Base-by-base conservation (phyloP, 2,329 filamentous ascomycete species). In the Fusarium nodosum region DNA sequence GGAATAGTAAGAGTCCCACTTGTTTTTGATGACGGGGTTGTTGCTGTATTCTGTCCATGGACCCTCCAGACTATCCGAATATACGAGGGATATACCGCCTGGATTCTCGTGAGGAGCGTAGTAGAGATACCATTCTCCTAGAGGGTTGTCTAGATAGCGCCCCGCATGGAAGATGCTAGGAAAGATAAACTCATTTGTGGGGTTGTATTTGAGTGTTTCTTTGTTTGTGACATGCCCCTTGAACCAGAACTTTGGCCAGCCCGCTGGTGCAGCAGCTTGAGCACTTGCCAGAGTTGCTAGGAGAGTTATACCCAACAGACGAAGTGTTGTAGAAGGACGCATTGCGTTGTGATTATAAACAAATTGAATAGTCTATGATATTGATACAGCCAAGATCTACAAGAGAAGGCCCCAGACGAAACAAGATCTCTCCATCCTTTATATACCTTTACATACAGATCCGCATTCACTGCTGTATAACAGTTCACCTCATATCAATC, bases 71-170 rank as follows among this genome's bases (percentile, higher is more conserved):
- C 34, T 57, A 22, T 73, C 66, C 8, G 73, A 61, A 52, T 74
- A 75, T 7, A 69, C 58, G 1, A 75, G 50, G 0, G 68, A 73
- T 31, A 75, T 71, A 4, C 73, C 73, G 0, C 73, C 73, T 0
- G 73, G 73, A 22, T 74, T 67, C 1, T 75, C 73, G 44, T 75
- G 73, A 1, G 73, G 73, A 33, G 73, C 73, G n/a, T 75, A 75
- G 67, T 75, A 75, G 2, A 75, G 44, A 31, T 75, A 74, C 73
- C 73, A 75, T 33, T 75, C 68, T 6, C 56, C 73, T 0, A 72
- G 62, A 9, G 73, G 70, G 0, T 64, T 30, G 0, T 69, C 48
- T 2, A 75, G 39, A 18, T 73, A 66, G 3, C 47, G 22, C 15
- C 72, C 69, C 3, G 73, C 73, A 38, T 75, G 73, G 33, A 75